phyloP scores from a whole-genome alignment of 768 basidiomycete genomes.

The Boletus huronensis region DNA sequence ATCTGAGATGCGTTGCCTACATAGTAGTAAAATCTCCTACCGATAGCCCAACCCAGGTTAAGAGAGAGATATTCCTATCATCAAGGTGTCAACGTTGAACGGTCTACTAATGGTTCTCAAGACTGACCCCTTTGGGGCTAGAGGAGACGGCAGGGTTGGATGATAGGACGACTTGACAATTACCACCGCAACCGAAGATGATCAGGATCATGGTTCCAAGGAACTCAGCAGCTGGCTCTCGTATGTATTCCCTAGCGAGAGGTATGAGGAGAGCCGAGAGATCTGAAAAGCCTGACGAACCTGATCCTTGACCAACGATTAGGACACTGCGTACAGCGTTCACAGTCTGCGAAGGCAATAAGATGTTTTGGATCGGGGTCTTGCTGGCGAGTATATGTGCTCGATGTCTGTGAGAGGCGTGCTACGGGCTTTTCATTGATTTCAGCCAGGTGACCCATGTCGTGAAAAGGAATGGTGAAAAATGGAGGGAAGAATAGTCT shows the following conservation, averaged over 20 bases:
- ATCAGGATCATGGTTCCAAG: constrained; percentile 55
- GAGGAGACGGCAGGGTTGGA: constrained; percentile 42
- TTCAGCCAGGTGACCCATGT: constrained; percentile 28
- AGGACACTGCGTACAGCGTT: constrained; percentile 39
- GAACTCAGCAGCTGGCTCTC: constrained; percentile 65
- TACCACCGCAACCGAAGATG: constrained; percentile 56
- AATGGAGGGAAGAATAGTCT: neutral
- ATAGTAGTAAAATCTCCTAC: constrained; percentile 10
- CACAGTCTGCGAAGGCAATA: constrained; percentile 26
- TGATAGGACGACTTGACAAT: constrained; percentile 56
- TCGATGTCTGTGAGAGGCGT: constrained; percentile 21
- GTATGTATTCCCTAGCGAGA: constrained; percentile 38
- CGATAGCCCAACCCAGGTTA: constrained; percentile 33
- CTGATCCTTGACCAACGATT: constrained; percentile 56
- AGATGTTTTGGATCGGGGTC: constrained; percentile 2
- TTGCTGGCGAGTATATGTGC: constrained; percentile 7
- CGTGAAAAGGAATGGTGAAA: neutral
- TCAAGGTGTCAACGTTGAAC: neutral
- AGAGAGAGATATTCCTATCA: constrained; percentile 23
- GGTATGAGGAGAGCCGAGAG: constrained; percentile 1
- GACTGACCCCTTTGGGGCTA: constrained; percentile 53
- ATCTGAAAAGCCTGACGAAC: constrained; percentile 28
- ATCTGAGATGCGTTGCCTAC: neutral
- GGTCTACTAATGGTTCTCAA: neutral
- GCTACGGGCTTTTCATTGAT: constrained; percentile 13